A percentile compares a stretch with the other conserved stretches of the same genome.
Evolutionary conservation across 1,139 yeast species (phyloP).

Genomic region (Debaryomycetaceae sp.): DNA sequence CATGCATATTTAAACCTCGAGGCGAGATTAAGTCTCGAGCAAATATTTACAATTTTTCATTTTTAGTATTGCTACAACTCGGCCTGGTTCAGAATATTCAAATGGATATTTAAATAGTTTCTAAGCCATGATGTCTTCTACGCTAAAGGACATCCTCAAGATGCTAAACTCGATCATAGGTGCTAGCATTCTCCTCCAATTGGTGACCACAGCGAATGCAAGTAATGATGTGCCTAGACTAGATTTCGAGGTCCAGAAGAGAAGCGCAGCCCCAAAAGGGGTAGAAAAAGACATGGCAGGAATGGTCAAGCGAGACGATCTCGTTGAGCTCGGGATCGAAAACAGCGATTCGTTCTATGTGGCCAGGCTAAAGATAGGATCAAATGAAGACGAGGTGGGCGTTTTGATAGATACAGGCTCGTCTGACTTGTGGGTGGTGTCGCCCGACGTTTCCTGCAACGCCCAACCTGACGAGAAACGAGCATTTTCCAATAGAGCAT

Average conservation of each 20-base stretch:
- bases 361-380: slow-evolving; percentile 37
- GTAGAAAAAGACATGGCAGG: slow-evolving; percentile 6
- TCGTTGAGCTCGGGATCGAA: slow-evolving; percentile 33
- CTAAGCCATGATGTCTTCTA: no score
- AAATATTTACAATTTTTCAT: no score
- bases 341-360: slow-evolving; percentile 50
- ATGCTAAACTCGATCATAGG: background rate
- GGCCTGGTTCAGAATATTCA: background rate
- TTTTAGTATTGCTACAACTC: background rate
- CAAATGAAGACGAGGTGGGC: slow-evolving; percentile 24
- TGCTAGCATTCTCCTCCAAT: background rate
- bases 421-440: slow-evolving; percentile 46
- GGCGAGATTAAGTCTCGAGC: background rate
- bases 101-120: no score
- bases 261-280: slow-evolving; percentile 18
- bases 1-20: no score
- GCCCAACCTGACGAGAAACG: background rate
- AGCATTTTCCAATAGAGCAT: slow-evolving; percentile 11
- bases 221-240: slow-evolving; percentile 13
- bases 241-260: slow-evolving; percentile 27
- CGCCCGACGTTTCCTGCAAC: slow-evolving; percentile 19
- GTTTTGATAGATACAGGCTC: slow-evolving; percentile 47
- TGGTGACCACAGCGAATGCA: background rate
- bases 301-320: slow-evolving; percentile 35
- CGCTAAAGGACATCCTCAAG: no score